Percentiles rank a stretch among this genome's conserved stretches.
These are phyloP conservation scores for Eucalyptus cladocalyx DNA, from an alignment of 345 rosid species.

Conservation along the genomic window DNA sequence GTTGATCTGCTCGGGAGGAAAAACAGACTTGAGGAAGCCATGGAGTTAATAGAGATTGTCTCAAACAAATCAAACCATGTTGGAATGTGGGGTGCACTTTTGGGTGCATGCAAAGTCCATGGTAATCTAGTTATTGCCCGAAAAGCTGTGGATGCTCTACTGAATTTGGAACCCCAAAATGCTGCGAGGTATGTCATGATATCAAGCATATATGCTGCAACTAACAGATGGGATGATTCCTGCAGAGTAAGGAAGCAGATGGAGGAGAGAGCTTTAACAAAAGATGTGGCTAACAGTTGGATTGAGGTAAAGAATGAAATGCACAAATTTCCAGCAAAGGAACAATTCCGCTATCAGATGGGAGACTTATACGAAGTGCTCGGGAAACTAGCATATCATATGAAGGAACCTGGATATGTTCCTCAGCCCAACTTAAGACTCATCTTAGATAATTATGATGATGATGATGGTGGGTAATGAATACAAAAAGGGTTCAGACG, in stretches of 20 bases:
- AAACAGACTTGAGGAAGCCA: conserved; percentile 25
- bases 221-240: conserved; percentile 31
- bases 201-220: conserved; percentile 23
- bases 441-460: neutral
- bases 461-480: neutral
- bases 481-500: neutral
- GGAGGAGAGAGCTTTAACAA: conserved; percentile 17
- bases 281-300: conserved; percentile 30
- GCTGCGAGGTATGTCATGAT: conserved; percentile 34
- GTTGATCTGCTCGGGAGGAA: conserved; percentile 33
- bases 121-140: conserved; percentile 14
- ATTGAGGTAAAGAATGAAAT: conserved; percentile 25
- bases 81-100: conserved; percentile 40
- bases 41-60: conserved; percentile 10
- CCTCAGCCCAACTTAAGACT: neutral
- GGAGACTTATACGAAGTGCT: conserved; percentile 9
- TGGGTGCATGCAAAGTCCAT: conserved; percentile 28
- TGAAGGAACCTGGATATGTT: conserved; percentile 14
- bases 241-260: conserved; percentile 11
- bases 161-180: conserved; percentile 23
- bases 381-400: conserved; percentile 3
- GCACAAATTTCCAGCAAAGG: conserved; percentile 26
- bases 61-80: conserved; percentile 4
- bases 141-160: conserved; percentile 23
- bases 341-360: conserved; percentile 4